Evolutionary conservation across 345 rosid genomes (phyloP).

Genomic region (Psidium guajava): DNA sequence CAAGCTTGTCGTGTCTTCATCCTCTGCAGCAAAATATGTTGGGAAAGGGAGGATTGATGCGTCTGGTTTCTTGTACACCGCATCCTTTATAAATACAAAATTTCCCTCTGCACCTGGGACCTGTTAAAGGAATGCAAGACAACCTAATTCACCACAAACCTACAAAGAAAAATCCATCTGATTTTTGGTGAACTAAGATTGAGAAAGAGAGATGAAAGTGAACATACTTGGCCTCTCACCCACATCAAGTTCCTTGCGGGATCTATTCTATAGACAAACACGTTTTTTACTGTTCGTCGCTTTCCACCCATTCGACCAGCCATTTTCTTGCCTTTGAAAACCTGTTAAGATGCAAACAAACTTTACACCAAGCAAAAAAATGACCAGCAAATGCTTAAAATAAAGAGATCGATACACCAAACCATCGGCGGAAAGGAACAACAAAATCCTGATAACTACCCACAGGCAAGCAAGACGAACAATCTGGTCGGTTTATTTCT

Average conservation of each 20-base stretch:
- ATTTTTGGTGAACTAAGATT: background rate
- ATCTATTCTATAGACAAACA: conserved; percentile 86
- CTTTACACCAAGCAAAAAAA: background rate
- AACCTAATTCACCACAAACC: background rate
- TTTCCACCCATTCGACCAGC: conserved; percentile 93
- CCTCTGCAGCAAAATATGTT: conserved; percentile 56
- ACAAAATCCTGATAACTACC: background rate
- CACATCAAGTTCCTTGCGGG: conserved; percentile 85
- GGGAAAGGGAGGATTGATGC: conserved; percentile 76
- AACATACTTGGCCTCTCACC: conserved; percentile 91
- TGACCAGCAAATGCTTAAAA: background rate
- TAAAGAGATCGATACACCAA: background rate
- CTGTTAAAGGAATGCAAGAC: conserved; percentile 15
- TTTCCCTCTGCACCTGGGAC: conserved; percentile 91
- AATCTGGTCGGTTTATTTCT: background rate
- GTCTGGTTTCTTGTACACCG: conserved; percentile 73
- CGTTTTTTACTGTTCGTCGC: conserved; percentile 85
- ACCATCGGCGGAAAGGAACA: background rate
- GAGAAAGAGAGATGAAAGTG: conserved; percentile 1
- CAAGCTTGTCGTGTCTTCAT: conserved; percentile 32
- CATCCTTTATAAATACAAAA: conserved; percentile 82
- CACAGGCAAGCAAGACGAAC: background rate
- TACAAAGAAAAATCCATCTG: background rate
- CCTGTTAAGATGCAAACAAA: conserved; percentile 31
- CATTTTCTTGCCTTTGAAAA: conserved; percentile 89